Conservation (phyloP, 768 basidiomycete species). For the Boletus sp. region DNA sequence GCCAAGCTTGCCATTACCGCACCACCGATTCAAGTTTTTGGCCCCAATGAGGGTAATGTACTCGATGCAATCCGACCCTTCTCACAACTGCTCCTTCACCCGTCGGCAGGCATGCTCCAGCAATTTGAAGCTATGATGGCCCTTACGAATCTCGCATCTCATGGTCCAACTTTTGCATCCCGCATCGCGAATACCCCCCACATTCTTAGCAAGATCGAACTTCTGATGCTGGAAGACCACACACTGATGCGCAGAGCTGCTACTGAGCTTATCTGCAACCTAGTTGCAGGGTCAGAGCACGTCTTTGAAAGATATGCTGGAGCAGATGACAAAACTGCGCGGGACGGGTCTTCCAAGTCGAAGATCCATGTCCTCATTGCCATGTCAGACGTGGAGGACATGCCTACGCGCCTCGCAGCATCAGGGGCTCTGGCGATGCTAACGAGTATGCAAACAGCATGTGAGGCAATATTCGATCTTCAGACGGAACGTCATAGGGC, state of each 20-base stretch:
- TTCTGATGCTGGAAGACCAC: slow-evolving; percentile 80
- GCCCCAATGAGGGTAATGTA: slow-evolving; percentile 71
- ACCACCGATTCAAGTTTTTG: slow-evolving; percentile 87
- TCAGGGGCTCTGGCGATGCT: slow-evolving; percentile 86
- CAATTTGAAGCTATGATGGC: slow-evolving; percentile 95
- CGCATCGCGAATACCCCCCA: slow-evolving; percentile 63
- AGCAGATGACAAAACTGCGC: slow-evolving; percentile 25
- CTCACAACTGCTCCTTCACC: slow-evolving; percentile 64
- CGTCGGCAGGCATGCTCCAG: slow-evolving; percentile 70
- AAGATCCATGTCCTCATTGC: slow-evolving; percentile 82
- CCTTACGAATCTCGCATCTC: slow-evolving; percentile 88
- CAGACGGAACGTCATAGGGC: slow-evolving; percentile 63
- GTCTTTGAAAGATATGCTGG: slow-evolving; percentile 74
- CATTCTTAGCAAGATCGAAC: slow-evolving; percentile 62
- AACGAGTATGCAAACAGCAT: slow-evolving; percentile 58
- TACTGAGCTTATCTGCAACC: slow-evolving; percentile 89
- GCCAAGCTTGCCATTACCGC: slow-evolving; percentile 93
- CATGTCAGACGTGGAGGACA: slow-evolving; percentile 81
- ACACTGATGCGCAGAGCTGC: slow-evolving; percentile 80
- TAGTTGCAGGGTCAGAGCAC: slow-evolving; percentile 71
- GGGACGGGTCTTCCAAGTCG: slow-evolving; percentile 37
- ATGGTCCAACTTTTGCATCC: slow-evolving; percentile 59
- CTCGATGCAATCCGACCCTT: slow-evolving; percentile 85
- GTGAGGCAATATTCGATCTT: slow-evolving; percentile 57
- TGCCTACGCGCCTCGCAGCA: slow-evolving; percentile 83